Evolutionary conservation across 1,139 yeast genomes (phyloP), one percentile per base, ranked within the genome.

Genomic region (Blastobotrys illinoisensis): DNA sequence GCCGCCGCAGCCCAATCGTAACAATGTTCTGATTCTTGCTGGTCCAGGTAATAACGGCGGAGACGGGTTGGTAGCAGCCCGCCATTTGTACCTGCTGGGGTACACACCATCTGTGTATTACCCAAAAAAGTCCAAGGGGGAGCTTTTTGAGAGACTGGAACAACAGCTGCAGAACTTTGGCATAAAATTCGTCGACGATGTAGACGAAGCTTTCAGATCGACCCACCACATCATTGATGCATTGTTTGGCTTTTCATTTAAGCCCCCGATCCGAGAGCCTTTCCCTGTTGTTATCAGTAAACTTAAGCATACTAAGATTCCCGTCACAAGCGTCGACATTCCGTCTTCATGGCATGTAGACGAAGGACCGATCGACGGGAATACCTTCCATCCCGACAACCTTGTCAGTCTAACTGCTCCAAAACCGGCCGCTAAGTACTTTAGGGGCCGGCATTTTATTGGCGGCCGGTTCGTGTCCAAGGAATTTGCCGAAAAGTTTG

Each of bases 31-130:
- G 50, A 80, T 93, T 2, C 74, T 91, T 6, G 89, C 85, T 6
- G 99, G 99, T 0, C 98, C 98, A 0, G 99, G 99, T 0, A 93
- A 93, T 66, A 93, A 93, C 66, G 98, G 91, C 2, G 99, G 99
- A 1, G 99, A 93, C 69, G 99, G 99, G 0, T 74, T 93, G 19
- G 99, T 93, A 1, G 95, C 97, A 23, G 96, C 98, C 2, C 79
- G 99, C 47, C 99, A 95, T 67, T 74, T 93, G 60, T 81, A 81
- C 62, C 72, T 89, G 9, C 83, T 95, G 77, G 96, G 93, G 1
- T 89, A 85, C 68, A 73, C 75, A 7, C 96, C 97, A 0, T 72
- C 79, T 3, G 77, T 91, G 1, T 73, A 68, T 60, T 73, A 73
- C 53, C 79, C 79, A 16, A 73, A 71, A 59, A 68, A 66, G 48